Percentiles rank a stretch among this genome's conserved stretches.
phyloP scores from a whole-genome alignment of 768 basidiomycete species.

The Suillus hirtellus region DNA sequence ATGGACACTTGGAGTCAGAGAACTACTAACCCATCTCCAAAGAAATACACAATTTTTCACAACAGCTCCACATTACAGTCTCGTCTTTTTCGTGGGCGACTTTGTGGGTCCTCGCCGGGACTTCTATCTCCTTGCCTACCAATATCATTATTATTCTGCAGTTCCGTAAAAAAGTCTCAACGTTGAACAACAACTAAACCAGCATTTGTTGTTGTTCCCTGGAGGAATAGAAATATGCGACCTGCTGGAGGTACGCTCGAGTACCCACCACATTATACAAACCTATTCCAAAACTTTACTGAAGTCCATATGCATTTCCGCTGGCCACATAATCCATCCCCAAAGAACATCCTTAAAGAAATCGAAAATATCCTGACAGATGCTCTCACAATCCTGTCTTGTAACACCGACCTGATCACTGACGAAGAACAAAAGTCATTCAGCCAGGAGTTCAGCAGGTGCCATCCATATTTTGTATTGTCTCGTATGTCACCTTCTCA shows the following conservation, averaged over 20 bases:
- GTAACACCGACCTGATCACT: neutral
- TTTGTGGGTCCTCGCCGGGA: neutral
- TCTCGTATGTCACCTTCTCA: neutral
- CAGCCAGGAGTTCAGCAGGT: neutral
- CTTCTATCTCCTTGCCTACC: neutral
- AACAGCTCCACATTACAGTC: neutral
- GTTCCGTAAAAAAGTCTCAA: neutral
- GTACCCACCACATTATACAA: neutral
- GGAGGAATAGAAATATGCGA: neutral
- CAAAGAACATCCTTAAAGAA: neutral
- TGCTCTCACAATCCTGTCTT: neutral
- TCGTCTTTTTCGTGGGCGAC: neutral
- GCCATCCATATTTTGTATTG: neutral
- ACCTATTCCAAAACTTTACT: neutral
- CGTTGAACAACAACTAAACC: neutral
- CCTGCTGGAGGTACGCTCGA: neutral
- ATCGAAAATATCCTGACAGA: neutral
- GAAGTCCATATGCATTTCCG: neutral
- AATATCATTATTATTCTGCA: neutral
- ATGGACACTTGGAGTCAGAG: neutral
- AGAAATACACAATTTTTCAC: neutral
- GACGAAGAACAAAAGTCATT: neutral
- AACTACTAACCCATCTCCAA: neutral
- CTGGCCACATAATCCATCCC: neutral
- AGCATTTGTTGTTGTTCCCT: neutral